Percentiles rank a stretch among this genome's conserved stretches.
Evolutionary conservation across 108 stramenopile genomes (phyloP).

Genomic region (Epipyxis sp.): DNA sequence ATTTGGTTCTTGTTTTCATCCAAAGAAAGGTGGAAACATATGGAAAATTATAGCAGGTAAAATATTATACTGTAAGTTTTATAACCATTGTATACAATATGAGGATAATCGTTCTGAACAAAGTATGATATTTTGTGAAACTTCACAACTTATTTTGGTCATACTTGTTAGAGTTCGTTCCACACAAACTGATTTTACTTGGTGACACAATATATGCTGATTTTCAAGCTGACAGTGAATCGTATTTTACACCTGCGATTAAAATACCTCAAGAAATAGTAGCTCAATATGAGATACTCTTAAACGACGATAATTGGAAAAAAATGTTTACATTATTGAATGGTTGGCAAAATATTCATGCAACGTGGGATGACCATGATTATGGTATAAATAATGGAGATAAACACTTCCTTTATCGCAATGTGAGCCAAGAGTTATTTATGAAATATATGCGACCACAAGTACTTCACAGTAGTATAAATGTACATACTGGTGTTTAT

Average conservation of each 20-base stretch:
- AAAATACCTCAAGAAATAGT: neutral
- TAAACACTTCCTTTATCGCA: conserved; percentile 53
- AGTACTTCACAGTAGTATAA: no score
- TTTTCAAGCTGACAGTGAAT: neutral
- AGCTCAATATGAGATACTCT: neutral
- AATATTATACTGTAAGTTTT: no score
- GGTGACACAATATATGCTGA: conserved; percentile 28
- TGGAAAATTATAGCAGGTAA: no score
- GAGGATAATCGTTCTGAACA: no score
- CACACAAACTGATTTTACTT: neutral
- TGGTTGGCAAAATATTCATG: conserved; percentile 48
- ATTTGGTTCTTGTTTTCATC: conserved; percentile 14
- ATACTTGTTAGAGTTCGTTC: neutral
- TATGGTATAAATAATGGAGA: conserved; percentile 84
- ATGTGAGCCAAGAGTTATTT: conserved; percentile 58
- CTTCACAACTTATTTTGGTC: no score
- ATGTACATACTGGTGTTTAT: conserved; percentile 61
- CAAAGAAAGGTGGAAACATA: neutral
- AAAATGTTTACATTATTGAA: neutral
- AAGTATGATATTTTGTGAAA: no score
- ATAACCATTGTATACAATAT: no score
- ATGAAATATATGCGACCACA: conserved; percentile 41
- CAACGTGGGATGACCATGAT: conserved; percentile 85
- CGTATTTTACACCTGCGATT: neutral
- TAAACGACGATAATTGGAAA: neutral